Percentiles rank a stretch among this genome's conserved stretches.
These are phyloP conservation scores for Leersia perrieri DNA, from an alignment of 176 grass and related monocot genomes.

Conservation along the genomic window DNA sequence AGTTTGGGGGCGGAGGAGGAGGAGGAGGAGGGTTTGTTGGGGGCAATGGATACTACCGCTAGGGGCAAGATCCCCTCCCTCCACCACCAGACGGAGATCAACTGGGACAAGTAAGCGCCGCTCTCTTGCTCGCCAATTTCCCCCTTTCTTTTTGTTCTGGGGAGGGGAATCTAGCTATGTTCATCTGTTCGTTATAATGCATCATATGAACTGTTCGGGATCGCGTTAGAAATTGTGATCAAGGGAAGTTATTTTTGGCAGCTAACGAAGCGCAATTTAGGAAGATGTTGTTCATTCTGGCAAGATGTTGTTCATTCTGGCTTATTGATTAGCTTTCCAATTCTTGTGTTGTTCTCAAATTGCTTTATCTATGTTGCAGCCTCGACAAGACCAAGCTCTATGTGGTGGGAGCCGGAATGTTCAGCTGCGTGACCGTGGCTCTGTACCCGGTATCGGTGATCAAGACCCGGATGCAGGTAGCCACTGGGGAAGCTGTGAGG, in stretches of 20 bases:
- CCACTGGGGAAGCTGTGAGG: constrained; percentile 69
- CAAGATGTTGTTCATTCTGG: neutral
- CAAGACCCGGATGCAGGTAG: constrained; percentile 98
- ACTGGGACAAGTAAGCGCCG: constrained; percentile 85
- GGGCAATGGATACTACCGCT: constrained; percentile 39
- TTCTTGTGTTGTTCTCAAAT: constrained; percentile 1
- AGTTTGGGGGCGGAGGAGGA: neutral
- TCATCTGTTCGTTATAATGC: neutral
- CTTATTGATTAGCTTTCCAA: neutral
- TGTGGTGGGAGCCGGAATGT: constrained; percentile 84
- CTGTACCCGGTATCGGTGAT: constrained; percentile 88
- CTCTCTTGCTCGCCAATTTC: neutral
- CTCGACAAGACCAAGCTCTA: constrained; percentile 95
- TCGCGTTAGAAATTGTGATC: constrained; percentile 16
- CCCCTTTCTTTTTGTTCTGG: neutral
- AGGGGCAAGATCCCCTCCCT: constrained; percentile 59
- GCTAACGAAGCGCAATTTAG: neutral
- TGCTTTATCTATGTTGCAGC: constrained; percentile 44
- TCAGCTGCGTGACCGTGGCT: constrained; percentile 78
- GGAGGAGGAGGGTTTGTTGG: constrained; percentile 33
- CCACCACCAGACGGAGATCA: constrained; percentile 87
- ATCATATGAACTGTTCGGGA: neutral
- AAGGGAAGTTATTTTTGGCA: neutral
- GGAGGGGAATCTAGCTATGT: constrained; percentile 1
- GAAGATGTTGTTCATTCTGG: neutral